Base-by-base conservation (phyloP, 441 rosid genomes). In the Populus hybrid region DNA sequence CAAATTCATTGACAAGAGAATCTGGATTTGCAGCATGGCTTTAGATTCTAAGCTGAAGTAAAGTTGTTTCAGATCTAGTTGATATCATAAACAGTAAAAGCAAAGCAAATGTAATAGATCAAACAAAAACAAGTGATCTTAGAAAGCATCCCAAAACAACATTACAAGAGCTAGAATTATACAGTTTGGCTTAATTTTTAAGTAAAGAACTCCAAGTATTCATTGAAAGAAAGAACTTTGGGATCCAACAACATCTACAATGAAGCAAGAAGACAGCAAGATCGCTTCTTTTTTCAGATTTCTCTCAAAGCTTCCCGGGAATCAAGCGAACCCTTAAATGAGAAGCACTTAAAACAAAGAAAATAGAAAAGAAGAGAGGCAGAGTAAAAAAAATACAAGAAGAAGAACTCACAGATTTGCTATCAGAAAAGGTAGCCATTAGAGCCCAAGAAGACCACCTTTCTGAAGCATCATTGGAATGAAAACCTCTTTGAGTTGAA, bases 351-450 rank as follows among this genome's bases (percentile, higher is more conserved):
- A 67, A 71, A 75, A 12, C 46, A 79, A 23, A 19, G 11, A 19
- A 35, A 12, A 38, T 3, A n/a, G 4, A 18, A 26, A 23, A 63
- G 23, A 42, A 63, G 19, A 38, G 64, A 24, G 5, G 38, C 40
- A 19, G 18, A 72, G n/a, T 5, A 50, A 57, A 72, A 40, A 69
- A 67, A 30, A 38, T 23, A 61, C 16, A 50, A 28, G 35, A 19
- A 50, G 34, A 67, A 73, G 67, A 68, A 82, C 90, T 75, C 84
- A 87, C 90, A 71, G 83, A 83, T 76, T 84, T 67, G 71, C 80
- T 73, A 75, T 57, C 78, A 70, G 72, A 14, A 53, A 4, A 7
- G 57, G 78, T 18, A 72, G 77, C 74, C 76, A 76, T 71, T 65
- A 71, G 9, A 80, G 68, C 30, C 72, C 75, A 76, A 23, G 40